Conservation (phyloP, 805 yeast genomes). For the Candida fluviatilis region DNA sequence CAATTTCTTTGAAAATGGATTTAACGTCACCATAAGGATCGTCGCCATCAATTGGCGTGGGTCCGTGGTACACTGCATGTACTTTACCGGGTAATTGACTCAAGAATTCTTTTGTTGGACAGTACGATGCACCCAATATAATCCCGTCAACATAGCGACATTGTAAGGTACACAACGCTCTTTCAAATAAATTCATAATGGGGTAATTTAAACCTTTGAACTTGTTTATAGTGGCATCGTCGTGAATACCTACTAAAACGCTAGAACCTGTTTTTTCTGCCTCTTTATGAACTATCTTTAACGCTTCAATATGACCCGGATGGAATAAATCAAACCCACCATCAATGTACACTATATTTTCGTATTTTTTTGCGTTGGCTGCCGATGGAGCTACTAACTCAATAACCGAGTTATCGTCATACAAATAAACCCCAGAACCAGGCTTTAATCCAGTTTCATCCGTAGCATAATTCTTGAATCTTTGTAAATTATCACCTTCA, state of each 20-base stretch:
- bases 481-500: constrained; percentile 31
- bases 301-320: constrained; percentile 84
- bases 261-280: constrained; percentile 36
- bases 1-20: constrained; percentile 39
- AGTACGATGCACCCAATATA: constrained; percentile 64
- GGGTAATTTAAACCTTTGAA: constrained; percentile 66
- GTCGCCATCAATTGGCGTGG: constrained; percentile 35
- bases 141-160: constrained; percentile 81
- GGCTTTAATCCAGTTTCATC: constrained; percentile 55
- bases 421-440: constrained; percentile 55
- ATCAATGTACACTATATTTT: constrained; percentile 52
- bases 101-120: constrained; percentile 41
- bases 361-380: constrained; percentile 12
- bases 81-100: constrained; percentile 35
- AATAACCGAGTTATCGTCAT: constrained; percentile 23
- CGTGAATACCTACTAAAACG: constrained; percentile 66
- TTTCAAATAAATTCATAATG: constrained; percentile 82
- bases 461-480: constrained; percentile 55
- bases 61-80: constrained; percentile 53
- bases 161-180: constrained; percentile 84
- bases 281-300: constrained; percentile 43
- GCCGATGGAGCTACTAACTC: constrained; percentile 32
- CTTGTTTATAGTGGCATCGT: constrained; percentile 51
- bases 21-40: constrained; percentile 33
- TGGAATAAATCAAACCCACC: constrained; percentile 93